Conservation (phyloP, 345 rosid species). For the Orychophragmus violaceus region DNA sequence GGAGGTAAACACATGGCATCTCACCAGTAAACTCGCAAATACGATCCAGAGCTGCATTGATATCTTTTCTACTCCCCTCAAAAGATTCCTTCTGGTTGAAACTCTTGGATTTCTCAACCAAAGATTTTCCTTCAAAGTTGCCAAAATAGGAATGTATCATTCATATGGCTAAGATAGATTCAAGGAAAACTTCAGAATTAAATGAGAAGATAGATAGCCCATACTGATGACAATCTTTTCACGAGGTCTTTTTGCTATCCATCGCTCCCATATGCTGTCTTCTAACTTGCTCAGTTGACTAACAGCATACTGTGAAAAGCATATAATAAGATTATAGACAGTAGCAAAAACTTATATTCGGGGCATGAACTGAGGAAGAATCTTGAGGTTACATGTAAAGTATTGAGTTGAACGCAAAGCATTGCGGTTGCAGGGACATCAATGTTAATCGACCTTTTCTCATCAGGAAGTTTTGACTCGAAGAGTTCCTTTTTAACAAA, state of each 20-base stretch:
- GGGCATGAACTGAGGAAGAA: constrained; percentile 21
- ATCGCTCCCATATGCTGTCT: constrained; percentile 85
- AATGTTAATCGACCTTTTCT: constrained; percentile 60
- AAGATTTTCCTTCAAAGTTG: constrained; percentile 40
- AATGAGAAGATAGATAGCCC: constrained; percentile 26
- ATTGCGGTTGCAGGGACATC: constrained; percentile 54
- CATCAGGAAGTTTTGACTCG: constrained; percentile 67
- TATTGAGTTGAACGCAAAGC: constrained; percentile 89
- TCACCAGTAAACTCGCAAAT: constrained; percentile 86
- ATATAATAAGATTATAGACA: constrained; percentile 12
- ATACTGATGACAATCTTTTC: constrained; percentile 58
- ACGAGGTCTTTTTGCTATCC: constrained; percentile 60
- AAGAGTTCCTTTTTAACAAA: constrained; percentile 93
- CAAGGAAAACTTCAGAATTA: neutral
- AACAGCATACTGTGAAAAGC: constrained; percentile 69
- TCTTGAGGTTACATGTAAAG: constrained; percentile 63
- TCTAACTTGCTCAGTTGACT: constrained; percentile 90
- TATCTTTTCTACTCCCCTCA: constrained; percentile 82
- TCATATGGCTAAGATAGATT: neutral
- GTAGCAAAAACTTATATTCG: neutral
- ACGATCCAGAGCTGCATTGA: constrained; percentile 84
- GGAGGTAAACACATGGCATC: neutral
- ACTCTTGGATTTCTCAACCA: constrained; percentile 64
- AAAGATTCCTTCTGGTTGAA: constrained; percentile 66
- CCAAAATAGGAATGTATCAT: constrained; percentile 5